A percentile compares a stretch with the other conserved stretches of the same genome.
Conservation (phyloP, 352 stramenopile genomes). For the Detonula confervacea region DNA sequence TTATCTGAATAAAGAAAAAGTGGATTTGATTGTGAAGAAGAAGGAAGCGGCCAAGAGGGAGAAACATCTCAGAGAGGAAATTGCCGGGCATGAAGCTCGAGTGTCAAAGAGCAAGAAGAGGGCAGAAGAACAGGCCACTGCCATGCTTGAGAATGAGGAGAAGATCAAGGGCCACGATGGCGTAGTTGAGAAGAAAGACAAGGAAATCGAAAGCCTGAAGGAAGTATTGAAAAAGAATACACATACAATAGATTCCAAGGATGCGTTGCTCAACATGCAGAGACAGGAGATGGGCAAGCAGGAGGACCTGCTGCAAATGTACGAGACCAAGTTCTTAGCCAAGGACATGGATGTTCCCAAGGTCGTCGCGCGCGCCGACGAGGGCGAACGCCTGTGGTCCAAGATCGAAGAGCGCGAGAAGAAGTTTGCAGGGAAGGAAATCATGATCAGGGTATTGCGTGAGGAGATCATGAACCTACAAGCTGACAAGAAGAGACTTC, state of each 20-base stretch:
- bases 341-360: conserved; percentile 36
- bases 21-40: conserved; percentile 10
- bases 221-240: neutral
- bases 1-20: conserved; percentile 18
- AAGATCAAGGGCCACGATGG: conserved; percentile 9
- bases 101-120: conserved; percentile 10
- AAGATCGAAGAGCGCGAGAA: conserved; percentile 49
- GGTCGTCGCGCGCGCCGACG: conserved; percentile 21
- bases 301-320: conserved; percentile 22
- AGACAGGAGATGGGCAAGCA: conserved; percentile 19
- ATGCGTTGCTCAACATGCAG: conserved; percentile 26
- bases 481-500: conserved; percentile 24
- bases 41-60: neutral
- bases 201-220: conserved; percentile 6
- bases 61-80: conserved; percentile 12
- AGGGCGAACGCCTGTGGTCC: conserved; percentile 34
- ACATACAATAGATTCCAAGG: conserved; percentile 24
- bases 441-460: conserved; percentile 1
- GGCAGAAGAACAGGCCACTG: neutral
- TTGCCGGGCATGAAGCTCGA: conserved; percentile 2
- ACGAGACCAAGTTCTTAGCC: conserved; percentile 39
- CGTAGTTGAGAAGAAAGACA: conserved; percentile 6
- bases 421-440: conserved; percentile 24
- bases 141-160: conserved; percentile 12
- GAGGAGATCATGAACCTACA: conserved; percentile 37